Conservation (phyloP, 2,329 filamentous ascomycete genomes). For the Myrmaecium sp. region DNA sequence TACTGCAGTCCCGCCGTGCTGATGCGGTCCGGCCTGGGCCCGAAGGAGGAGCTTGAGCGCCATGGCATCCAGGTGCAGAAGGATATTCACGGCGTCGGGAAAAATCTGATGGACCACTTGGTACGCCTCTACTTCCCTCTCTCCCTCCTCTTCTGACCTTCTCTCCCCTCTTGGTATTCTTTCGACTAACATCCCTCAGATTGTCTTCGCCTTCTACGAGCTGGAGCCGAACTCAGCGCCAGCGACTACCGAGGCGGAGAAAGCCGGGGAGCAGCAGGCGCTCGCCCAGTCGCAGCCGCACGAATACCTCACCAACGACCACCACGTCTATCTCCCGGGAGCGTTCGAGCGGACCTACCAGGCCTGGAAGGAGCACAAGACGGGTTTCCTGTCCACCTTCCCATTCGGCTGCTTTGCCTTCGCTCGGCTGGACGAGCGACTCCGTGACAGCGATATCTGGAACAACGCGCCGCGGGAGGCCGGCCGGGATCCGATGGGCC, state of each 20-base stretch:
- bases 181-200: constrained; percentile 26
- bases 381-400: constrained; percentile 41
- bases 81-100: constrained; percentile 44
- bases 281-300: constrained; percentile 26
- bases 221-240: no score
- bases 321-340: constrained; percentile 36
- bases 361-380: constrained; percentile 41
- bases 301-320: constrained; percentile 37
- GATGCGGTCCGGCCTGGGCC: constrained; percentile 41
- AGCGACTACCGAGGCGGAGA: no score
- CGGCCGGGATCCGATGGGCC: constrained; percentile 46
- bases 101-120: constrained; percentile 48
- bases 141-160: constrained; percentile 16
- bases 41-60: constrained; percentile 31
- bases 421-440: constrained; percentile 42
- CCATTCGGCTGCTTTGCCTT: constrained; percentile 47
- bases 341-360: constrained; percentile 33
- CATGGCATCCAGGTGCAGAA: constrained; percentile 35
- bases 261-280: constrained; percentile 37
- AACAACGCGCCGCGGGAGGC: constrained; percentile 27
- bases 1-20: constrained; percentile 22
- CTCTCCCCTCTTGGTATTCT: constrained; percentile 8
- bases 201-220: constrained; percentile 43
- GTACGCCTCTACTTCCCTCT: constrained; percentile 32
- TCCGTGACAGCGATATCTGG: constrained; percentile 39